Evolutionary conservation across 2,329 filamentous ascomycete species (phyloP), one percentile per base, ranked within the genome.

Genomic region (Penicillium occitanis): DNA sequence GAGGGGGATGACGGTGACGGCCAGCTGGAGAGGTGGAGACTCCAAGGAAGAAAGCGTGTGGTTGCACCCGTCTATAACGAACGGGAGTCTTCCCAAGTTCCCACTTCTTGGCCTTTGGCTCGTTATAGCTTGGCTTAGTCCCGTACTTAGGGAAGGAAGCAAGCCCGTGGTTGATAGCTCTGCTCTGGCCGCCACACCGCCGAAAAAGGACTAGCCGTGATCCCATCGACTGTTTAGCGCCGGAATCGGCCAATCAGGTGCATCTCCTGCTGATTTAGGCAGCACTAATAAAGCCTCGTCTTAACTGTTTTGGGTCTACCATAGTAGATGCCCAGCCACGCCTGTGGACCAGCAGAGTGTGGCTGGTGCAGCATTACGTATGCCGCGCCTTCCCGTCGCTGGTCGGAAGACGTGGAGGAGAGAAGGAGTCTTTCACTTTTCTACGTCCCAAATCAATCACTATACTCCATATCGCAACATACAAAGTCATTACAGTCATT

Each of bases 1-100:
- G 57, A 60, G 57, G 57, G 57, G 19, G 17, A 60, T 60, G 57
- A 33, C 13, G 57, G 53, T 3, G 51, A 35, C 51, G 50, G 50
- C 30, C 51, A 37, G 51, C 51, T 55, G 51, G 51, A 55, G 35
- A 53, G 50, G 51, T 55, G 51, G 51, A 55, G 50, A 33, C 8
- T 13, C 28, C 28, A 33, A 53, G 28, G 17, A 35, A 55, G 48
- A 19, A 48, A 25, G 44, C 42, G n/a, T 14, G 42, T 19, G 37
- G 11, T 40, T 40, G 37, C 37, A 42, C 40, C 40, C 17, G 17
- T 17, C 40, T 42, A 42, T 42, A 42, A n/a, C 40, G 40, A 42
- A 42, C 37, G 17, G 37, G 13, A 17, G 25, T 1, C 25, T 3
- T 25, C 25, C 25, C 25, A 25, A 25, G 25, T 25, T 25, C 3